A percentile compares a stretch with the other conserved stretches of the same genome.
Conservation (phyloP, 257 asterid species). For the Phtheirospermum japonicum region DNA sequence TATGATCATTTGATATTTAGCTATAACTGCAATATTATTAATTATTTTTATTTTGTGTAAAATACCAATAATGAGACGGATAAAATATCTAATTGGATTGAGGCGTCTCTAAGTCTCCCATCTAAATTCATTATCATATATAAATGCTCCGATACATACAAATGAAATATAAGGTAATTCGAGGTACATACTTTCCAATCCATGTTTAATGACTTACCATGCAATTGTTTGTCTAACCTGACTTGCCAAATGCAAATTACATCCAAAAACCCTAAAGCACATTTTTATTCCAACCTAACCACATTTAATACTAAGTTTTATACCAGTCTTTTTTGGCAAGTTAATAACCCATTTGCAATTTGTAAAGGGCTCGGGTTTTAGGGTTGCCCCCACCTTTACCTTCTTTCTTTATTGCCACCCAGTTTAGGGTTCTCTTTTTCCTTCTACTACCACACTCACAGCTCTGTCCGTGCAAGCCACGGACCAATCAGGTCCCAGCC, state of each 20-base stretch:
- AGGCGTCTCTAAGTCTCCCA: too few relatives aligned
- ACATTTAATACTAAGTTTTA: not conserved
- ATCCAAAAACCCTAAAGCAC: not conserved
- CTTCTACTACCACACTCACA: constrained; percentile 25
- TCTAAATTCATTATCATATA: too few relatives aligned
- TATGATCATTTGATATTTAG: too few relatives aligned
- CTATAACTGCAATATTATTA: too few relatives aligned
- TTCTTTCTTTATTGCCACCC: constrained; percentile 39
- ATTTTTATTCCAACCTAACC: constrained; percentile 15
- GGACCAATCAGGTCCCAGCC: constrained; percentile 29
- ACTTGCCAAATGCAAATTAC: not conserved
- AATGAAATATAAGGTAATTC: too few relatives aligned
- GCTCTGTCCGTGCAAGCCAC: not conserved
- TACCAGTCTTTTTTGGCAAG: constrained; percentile 6
- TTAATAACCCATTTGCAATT: not conserved
- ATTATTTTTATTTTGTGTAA: too few relatives aligned
- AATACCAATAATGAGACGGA: too few relatives aligned
- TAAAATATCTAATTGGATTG: too few relatives aligned
- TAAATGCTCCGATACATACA: too few relatives aligned
- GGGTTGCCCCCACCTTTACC: constrained; percentile 43
- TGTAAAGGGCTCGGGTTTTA: constrained; percentile 15
- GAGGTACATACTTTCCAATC: not conserved
- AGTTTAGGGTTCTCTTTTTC: constrained; percentile 46
- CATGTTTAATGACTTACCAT: constrained; percentile 12
- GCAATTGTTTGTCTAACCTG: not conserved